Percentiles rank a stretch among this genome's conserved stretches.
Conservation (phyloP, 2,329 filamentous ascomycete species). For the Fusarium bulbicola region DNA sequence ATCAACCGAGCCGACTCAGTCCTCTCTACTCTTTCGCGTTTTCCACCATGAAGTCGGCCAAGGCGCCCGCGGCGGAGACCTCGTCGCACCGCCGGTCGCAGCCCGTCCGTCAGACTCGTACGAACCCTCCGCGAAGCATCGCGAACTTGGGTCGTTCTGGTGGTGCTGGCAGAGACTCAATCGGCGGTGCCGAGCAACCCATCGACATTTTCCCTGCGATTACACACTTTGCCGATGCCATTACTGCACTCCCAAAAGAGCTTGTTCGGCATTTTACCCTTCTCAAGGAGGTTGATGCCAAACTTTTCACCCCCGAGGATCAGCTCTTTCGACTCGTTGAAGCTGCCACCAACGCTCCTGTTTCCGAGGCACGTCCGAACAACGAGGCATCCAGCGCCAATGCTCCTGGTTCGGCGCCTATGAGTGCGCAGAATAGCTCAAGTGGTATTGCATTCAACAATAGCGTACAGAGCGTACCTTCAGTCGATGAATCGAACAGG, state of each 20-base stretch:
- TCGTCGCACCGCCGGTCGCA: conserved; percentile 67
- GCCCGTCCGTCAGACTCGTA: conserved; percentile 71
- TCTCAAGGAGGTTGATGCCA: conserved; percentile 97
- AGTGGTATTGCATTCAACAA: conserved; percentile 51
- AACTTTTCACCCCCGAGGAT: conserved; percentile 89
- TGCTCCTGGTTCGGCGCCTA: conserved; percentile 56
- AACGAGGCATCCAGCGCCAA: conserved; percentile 56
- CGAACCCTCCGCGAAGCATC: conserved; percentile 68
- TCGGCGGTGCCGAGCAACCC: conserved; percentile 62
- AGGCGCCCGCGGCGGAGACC: conserved; percentile 54
- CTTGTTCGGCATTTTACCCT: conserved; percentile 95
- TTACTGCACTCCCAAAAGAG: conserved; percentile 92
- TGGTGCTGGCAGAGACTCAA: conserved; percentile 55
- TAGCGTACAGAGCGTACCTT: conserved; percentile 49
- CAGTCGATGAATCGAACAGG: conserved; percentile 56
- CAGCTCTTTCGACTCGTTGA: conserved; percentile 80
- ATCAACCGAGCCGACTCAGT: conserved; percentile 32
- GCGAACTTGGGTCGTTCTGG: conserved; percentile 56
- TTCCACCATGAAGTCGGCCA: conserved; percentile 64
- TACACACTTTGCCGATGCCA: conserved; percentile 86
- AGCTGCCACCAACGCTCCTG: conserved; percentile 64
- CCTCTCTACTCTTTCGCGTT: conserved; percentile 31
- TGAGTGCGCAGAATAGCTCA: conserved; percentile 61
- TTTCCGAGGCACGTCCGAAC: conserved; percentile 55
- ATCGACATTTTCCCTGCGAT: conserved; percentile 74